A percentile compares a stretch with the other conserved stretches of the same genome.
phyloP scores from a whole-genome alignment of 1,284 basidiomycete species.

The Pascua sp. region DNA sequence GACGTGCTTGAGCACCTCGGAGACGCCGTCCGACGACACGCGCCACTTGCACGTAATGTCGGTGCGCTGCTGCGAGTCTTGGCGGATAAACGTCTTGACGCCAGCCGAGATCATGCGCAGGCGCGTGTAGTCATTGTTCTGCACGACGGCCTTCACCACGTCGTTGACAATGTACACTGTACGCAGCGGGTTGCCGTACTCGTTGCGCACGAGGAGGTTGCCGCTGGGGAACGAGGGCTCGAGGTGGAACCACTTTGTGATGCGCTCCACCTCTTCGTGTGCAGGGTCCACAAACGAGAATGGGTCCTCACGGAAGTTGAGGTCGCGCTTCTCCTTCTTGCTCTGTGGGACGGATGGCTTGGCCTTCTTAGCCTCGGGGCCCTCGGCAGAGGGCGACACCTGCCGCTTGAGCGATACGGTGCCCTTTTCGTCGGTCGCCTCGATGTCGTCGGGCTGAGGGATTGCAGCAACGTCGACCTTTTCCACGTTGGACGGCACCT shows the following conservation, averaged over 20 bases:
- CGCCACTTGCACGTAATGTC: constrained; percentile 56
- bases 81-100: constrained; percentile 66
- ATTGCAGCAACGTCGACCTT: constrained; percentile 9
- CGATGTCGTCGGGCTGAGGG: constrained; percentile 15
- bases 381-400: constrained; percentile 24
- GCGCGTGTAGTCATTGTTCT: constrained; percentile 77
- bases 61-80: constrained; percentile 53
- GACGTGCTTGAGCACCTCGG: constrained; percentile 75
- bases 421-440: constrained; percentile 24
- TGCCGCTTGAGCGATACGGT: constrained; percentile 21
- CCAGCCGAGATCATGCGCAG: constrained; percentile 87
- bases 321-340: constrained; percentile 51
- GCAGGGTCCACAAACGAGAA: constrained; percentile 72
- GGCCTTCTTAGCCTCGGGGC: constrained; percentile 22
- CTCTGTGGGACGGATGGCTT: constrained; percentile 13
- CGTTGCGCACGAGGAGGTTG: constrained; percentile 84
- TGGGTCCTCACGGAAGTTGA: constrained; percentile 79
- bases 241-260: constrained; percentile 71
- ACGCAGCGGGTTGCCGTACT: constrained; percentile 68
- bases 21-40: constrained; percentile 79
- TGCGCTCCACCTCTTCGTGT: constrained; percentile 63
- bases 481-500: constrained; percentile 5
- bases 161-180: constrained; percentile 88
- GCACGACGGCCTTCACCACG: constrained; percentile 72
- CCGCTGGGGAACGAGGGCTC: constrained; percentile 57